Base-by-base conservation (phyloP, 352 stramenopile species). In the Pythium plurisporium region DNA sequence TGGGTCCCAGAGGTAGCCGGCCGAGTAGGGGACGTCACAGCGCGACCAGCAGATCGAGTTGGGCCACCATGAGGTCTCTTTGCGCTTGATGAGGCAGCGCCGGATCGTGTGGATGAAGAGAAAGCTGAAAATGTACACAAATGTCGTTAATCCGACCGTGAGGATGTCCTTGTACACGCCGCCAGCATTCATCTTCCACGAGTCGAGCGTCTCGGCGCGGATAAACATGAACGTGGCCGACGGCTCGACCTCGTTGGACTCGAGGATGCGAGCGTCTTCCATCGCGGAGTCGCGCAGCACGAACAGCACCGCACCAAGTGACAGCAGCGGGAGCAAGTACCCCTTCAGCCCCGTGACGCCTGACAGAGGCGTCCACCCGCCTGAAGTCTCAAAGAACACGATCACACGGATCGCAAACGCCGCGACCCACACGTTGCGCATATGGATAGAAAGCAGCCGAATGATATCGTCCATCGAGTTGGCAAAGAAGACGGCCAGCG, bases 1-100 rank as follows among this genome's bases (percentile, higher is more conserved):
- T n/a, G 63, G 63, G 29, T 70, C 63, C 63, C 63, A 70, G 44
- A 70, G 57, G 51, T 67, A 67, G 5, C 63, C 63, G 10, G 63
- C 56, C 12, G 63, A 31, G 49, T 70, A 70, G 29, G 63, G 63
- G 41, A 70, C 63, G 41, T 70, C 63, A 40, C 51, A 70, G 10
- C 50, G 50, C 29, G 50, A 49, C 62, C 62, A 69, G 50, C 55
- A 64, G 19, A 64, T 52, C 26, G 55, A 53, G 4, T 40, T 12
- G 3, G 62, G 62, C 62, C 62, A 69, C 55, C 55, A 69, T 4
- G 62, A 62, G 2, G 12, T 26, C 4, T 55, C 40, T 25, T 59
- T 61, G 45, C 49, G 42, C 23, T 50, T 55, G 33, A 43, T 15
- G 10, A 64, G 55, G 17, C 38, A 49, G 0, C 55, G 54, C 25